Base-by-base conservation (phyloP, 805 yeast genomes). In the Starmerella kuoi region DNA sequence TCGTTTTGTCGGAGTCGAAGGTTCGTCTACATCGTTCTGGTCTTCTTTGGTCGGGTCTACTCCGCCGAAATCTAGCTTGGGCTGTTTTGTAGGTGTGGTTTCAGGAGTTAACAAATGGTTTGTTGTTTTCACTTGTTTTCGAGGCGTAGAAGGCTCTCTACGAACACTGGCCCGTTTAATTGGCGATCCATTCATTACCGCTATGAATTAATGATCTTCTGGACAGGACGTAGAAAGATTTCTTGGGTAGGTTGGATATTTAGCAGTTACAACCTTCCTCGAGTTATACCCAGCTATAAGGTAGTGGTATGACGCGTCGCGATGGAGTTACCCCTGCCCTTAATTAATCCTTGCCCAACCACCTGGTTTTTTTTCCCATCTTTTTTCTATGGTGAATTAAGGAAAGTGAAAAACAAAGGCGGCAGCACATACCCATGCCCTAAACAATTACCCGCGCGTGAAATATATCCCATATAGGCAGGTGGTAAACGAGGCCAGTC, bases 41-140 rank as follows among this genome's bases (percentile, higher is more conserved):
- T 21, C 14, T 31, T 12, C 34, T 14, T 26, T 11, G 15, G 34
- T 11, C 9, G 9, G 11, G 34, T 12, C 18, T 18, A 8, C 6
- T n/a, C 15, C 37, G 7, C 26, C 20, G 18, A 18, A 4, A 4
- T 19, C 38, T 5, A 21, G 27, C 18, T 31, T 28, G 14, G 18
- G 40, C 21, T 24, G 19, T 17, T 38, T 31, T 11, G 60, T 25
- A 11, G 28, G 28, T 25, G 28, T 25, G 14, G 12, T 25, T 25
- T 55, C 56, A 2, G 61, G 61, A 4, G 60, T 54, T 18, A 45
- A 17, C 21, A 50, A 37, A n/a, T 31, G 17, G 3, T 14, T 38
- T 2, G 43, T 24, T 4, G 26, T 8, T 23, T 33, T 43, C 25
- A 28, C 24, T 6, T 23, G 31, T 28, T 49, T 50, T 8, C 52